These are phyloP conservation scores for Penicilliopsis zonata DNA, from an alignment of 495 filamentous ascomycete species.

Conservation along the genomic window DNA sequence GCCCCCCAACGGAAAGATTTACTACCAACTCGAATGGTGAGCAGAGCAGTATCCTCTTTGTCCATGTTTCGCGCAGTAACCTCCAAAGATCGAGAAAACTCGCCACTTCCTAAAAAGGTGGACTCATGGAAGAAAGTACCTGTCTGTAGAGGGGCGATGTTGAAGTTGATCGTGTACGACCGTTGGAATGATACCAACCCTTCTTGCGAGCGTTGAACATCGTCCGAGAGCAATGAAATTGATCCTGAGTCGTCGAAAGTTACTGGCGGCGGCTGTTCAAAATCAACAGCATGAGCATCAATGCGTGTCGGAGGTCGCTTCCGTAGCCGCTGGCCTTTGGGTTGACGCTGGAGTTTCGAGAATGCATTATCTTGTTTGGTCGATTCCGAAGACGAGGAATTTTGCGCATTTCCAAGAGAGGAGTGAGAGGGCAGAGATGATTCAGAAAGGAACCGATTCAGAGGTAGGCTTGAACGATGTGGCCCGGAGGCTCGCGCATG, in stretches of 20 bases:
- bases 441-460: conserved; percentile 27
- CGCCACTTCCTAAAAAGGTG: conserved; percentile 66
- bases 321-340: conserved; percentile 26
- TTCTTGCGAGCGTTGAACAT: conserved; percentile 1
- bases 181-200: conserved; percentile 39
- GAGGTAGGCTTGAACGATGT: conserved; percentile 14
- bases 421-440: conserved; percentile 2
- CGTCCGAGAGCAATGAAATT: conserved; percentile 5
- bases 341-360: conserved; percentile 1
- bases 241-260: conserved; percentile 8
- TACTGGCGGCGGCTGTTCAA: background rate
- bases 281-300: conserved; percentile 19
- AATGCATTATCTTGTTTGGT: conserved; percentile 1
- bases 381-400: background rate
- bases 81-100: conserved; percentile 41
- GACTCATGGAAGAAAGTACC: conserved; percentile 67
- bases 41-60: conserved; percentile 14
- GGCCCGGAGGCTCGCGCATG: conserved; percentile 6
- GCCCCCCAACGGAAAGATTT: conserved; percentile 46
- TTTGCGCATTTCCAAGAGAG: background rate
- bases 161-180: conserved; percentile 65
- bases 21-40: conserved; percentile 33
- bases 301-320: conserved; percentile 38
- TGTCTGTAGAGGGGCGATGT: conserved; percentile 48
- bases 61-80: conserved; percentile 19